phyloP scores from a whole-genome alignment of 2,329 filamentous ascomycete genomes.

The Stachybotrys chlorohalonatus region DNA sequence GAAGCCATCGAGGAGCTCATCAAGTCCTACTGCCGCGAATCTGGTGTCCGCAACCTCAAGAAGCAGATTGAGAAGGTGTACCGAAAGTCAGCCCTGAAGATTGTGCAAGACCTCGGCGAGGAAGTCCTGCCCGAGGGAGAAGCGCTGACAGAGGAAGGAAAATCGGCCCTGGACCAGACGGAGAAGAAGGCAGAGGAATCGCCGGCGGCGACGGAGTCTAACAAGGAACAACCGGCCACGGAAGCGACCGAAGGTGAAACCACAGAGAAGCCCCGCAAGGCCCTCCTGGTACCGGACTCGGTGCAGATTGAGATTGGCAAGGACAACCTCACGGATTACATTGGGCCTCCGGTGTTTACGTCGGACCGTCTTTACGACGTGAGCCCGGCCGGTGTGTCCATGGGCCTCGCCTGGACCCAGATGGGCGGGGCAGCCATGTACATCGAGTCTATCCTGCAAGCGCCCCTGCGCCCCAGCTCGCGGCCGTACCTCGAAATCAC shows the following conservation, averaged over 20 bases:
- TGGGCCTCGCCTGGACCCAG: constrained; percentile 97
- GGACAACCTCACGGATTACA: constrained; percentile 91
- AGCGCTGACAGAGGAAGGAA: constrained; percentile 78
- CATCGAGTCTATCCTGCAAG: constrained; percentile 92
- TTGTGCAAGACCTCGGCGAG: constrained; percentile 89
- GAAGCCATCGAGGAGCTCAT: constrained; percentile 93
- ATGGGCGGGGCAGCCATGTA: constrained; percentile 96
- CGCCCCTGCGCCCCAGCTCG: constrained; percentile 63
- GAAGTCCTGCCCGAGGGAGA: constrained; percentile 71
- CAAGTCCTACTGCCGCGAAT: constrained; percentile 97
- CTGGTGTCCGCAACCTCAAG: constrained; percentile 93
- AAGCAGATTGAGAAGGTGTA: constrained; percentile 99
- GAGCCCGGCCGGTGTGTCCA: constrained; percentile 87
- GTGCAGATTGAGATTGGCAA: constrained; percentile 83
- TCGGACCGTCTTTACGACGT: constrained; percentile 91
- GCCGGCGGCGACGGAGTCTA: constrained; percentile 20
- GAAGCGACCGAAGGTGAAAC: constrained; percentile 26
- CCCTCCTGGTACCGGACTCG: constrained; percentile 73
- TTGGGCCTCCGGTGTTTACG: constrained; percentile 91
- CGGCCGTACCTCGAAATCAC: constrained; percentile 80
- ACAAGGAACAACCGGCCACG: constrained; percentile 15
- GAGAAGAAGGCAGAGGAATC: constrained; percentile 60
- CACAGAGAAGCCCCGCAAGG: constrained; percentile 62
- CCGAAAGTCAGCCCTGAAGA: constrained; percentile 92
- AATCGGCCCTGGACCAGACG: constrained; percentile 62